Percentiles rank a stretch among this genome's conserved stretches.
These are phyloP conservation scores for Amanita brunnescens DNA, from an alignment of 768 basidiomycete genomes.

Conservation along the genomic window DNA sequence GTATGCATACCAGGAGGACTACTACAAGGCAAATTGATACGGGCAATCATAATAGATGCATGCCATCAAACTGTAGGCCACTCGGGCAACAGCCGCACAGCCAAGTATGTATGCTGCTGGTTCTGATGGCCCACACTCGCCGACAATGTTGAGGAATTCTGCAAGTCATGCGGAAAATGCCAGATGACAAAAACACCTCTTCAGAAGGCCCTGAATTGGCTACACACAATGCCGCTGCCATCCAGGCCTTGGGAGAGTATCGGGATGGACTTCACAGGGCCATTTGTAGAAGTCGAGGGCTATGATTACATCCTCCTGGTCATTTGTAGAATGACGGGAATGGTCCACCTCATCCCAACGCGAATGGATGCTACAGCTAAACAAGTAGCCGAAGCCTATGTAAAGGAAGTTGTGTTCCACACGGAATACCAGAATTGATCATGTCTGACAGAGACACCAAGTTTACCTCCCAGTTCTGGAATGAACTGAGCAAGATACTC, in stretches of 20 bases:
- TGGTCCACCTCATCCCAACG: constrained; percentile 21
- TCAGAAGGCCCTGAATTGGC: constrained; percentile 13
- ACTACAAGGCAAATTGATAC: neutral
- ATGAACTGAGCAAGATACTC: constrained; percentile 13
- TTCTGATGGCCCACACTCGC: constrained; percentile 19
- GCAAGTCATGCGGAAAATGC: constrained; percentile 13
- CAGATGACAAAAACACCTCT: constrained; percentile 12
- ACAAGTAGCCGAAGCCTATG: constrained; percentile 16
- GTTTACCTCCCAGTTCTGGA: constrained; percentile 29
- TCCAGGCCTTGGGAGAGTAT: constrained; percentile 22
- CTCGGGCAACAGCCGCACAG: neutral
- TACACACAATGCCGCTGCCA: constrained; percentile 19
- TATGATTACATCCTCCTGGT: constrained; percentile 18
- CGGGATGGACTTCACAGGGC: constrained; percentile 28
- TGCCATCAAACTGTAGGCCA: neutral
- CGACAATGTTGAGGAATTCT: constrained; percentile 10
- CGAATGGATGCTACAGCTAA: constrained; percentile 12
- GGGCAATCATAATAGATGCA: neutral
- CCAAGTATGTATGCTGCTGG: constrained; percentile 15
- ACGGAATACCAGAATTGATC: constrained; percentile 17
- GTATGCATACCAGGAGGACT: neutral
- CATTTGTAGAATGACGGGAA: constrained; percentile 15
- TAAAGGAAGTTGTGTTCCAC: constrained; percentile 16
- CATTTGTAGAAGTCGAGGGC: constrained; percentile 17
- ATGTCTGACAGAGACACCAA: constrained; percentile 22